A percentile compares a stretch with the other conserved stretches of the same genome.
Evolutionary conservation across 2,329 filamentous ascomycete genomes (phyloP).

Genomic region (Phialemonium atrogriseum): DNA sequence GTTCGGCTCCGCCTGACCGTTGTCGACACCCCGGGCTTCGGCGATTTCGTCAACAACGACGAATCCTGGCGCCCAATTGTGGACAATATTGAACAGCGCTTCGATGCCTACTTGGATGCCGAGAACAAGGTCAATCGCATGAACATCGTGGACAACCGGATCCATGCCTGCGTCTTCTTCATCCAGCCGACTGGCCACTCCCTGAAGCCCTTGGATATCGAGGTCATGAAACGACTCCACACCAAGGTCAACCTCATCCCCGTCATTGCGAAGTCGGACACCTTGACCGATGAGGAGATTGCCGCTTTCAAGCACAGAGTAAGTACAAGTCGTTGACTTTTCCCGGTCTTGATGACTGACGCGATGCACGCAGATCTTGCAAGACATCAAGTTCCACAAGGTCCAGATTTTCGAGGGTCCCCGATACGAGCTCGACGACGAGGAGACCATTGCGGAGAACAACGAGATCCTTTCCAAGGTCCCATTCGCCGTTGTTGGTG

Average conservation of each 20-base stretch:
- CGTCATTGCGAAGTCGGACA: conserved; percentile 98
- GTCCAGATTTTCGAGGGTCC: conserved; percentile 99
- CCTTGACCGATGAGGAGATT: conserved; percentile 95
- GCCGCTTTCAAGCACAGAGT: conserved; percentile 91
- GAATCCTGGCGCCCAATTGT: conserved; percentile 99
- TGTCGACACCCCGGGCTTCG: conserved; percentile 95
- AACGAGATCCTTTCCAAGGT: conserved; percentile 99
- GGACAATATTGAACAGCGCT: conserved; percentile 99
- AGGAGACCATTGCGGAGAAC: conserved; percentile 99
- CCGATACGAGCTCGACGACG: conserved; percentile 96
- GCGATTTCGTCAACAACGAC: conserved; percentile 99
- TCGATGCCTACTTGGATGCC: conserved; percentile 94
- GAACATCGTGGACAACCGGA: conserved; percentile 99
- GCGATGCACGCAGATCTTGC: conserved; percentile 76
- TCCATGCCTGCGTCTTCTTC: conserved; percentile 98
- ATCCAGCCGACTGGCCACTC: conserved; percentile 98
- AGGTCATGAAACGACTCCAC: conserved; percentile 98
- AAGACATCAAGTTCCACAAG: conserved; percentile 92
- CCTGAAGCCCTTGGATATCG: conserved; percentile 95
- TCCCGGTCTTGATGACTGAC: no score
- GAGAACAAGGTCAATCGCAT: conserved; percentile 99
- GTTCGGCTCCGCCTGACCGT: conserved; percentile 94
- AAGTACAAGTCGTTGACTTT: no score
- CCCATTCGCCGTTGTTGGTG: conserved; percentile 94
- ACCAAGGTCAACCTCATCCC: conserved; percentile 99